These are phyloP conservation scores for Diversispora eburnea DNA, from an alignment of 192 early-diverging fungal species.

Conservation along the genomic window DNA sequence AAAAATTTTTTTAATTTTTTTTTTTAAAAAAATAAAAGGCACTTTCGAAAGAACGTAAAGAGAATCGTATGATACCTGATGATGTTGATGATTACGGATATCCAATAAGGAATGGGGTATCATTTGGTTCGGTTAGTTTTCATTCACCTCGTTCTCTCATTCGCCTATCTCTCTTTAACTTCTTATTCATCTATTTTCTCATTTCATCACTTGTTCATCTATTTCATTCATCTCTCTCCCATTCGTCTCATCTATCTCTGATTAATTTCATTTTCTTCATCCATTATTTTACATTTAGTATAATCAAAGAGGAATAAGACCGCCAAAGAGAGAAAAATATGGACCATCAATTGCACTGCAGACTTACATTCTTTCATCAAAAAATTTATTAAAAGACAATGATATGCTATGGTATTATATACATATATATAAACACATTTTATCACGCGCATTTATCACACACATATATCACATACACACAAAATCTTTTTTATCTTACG, in stretches of 20 bases:
- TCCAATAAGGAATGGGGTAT: constrained; percentile 6
- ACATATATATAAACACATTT: background rate
- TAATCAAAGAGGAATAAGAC: background rate
- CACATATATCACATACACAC: background rate
- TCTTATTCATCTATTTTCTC: no score
- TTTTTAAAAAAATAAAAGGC: background rate
- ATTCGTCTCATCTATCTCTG: background rate
- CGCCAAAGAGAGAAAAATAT: background rate
- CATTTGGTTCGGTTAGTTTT: background rate
- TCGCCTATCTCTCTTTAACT: no score
- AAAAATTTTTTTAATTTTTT: no score
- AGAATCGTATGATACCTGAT: background rate
- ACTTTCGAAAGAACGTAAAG: background rate
- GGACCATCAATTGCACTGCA: background rate
- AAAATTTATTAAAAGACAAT: background rate
- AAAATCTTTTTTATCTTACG: background rate
- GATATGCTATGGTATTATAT: constrained; percentile 10
- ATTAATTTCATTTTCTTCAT: background rate
- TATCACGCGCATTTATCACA: background rate
- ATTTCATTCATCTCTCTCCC: no score
- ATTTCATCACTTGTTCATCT: no score
- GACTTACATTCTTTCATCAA: background rate
- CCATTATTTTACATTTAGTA: background rate
- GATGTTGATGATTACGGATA: background rate
- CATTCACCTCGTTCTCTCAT: no score